Evolutionary conservation across 2,329 filamentous ascomycete species (phyloP).

Genomic region (Hymenotorrendiella dingleyae): DNA sequence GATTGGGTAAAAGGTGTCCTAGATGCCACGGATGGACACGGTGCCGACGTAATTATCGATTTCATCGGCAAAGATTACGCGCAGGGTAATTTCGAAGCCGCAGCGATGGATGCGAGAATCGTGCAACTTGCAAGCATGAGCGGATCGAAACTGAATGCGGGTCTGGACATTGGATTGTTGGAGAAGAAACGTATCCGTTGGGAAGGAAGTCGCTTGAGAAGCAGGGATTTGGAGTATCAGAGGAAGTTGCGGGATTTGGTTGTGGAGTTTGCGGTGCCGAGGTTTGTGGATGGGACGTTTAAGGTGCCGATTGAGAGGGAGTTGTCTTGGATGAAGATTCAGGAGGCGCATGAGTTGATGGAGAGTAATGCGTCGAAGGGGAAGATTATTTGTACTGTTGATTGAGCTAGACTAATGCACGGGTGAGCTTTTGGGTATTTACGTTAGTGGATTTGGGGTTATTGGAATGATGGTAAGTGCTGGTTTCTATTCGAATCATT

Average conservation of each 20-base stretch:
- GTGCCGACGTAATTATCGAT: slow-evolving; percentile 82
- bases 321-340: slow-evolving; percentile 69
- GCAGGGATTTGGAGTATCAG: slow-evolving; percentile 75
- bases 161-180: slow-evolving; percentile 65
- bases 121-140: slow-evolving; percentile 71
- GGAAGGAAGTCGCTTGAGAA: slow-evolving; percentile 79
- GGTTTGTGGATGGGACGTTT: slow-evolving; percentile 69
- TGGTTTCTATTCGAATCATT: too few relatives aligned
- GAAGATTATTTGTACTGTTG: slow-evolving; percentile 56
- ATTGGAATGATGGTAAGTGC: too few relatives aligned
- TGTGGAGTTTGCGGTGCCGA: slow-evolving; percentile 67
- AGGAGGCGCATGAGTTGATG: slow-evolving; percentile 65
- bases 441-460: too few relatives aligned
- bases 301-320: slow-evolving; percentile 79
- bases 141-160: slow-evolving; percentile 57
- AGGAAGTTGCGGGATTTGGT: slow-evolving; percentile 66
- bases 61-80: slow-evolving; percentile 80
- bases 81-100: slow-evolving; percentile 67
- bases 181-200: slow-evolving; percentile 71
- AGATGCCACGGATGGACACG: slow-evolving; percentile 65
- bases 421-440: too few relatives aligned
- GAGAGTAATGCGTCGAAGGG: slow-evolving; percentile 68
- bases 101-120: slow-evolving; percentile 69
- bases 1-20: slow-evolving; percentile 72
- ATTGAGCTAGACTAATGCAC: too few relatives aligned